Base-by-base conservation (phyloP, 495 filamentous ascomycete genomes). In the Lineolata rhizophorae region DNA sequence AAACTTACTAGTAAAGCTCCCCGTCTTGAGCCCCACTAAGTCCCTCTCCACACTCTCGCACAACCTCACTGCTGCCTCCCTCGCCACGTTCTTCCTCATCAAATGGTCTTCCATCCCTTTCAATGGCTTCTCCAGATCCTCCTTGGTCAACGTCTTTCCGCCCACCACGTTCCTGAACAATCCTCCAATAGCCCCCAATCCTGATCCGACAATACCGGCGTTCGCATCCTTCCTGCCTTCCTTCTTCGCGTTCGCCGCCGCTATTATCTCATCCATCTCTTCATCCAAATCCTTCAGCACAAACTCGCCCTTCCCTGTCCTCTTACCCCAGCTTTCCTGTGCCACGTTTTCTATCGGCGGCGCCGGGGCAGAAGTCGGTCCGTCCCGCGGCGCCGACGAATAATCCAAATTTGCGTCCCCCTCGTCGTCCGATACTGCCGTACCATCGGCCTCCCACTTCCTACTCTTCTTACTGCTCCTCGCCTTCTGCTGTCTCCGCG, bases 71-170 rank as follows among this genome's bases (percentile, higher is more conserved):
- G 87, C 90, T 19, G 87, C 87, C 57, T 94, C 85, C 25, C 77
- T 73, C 5, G 87, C 90, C 28, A 97, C 84, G 44, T 97, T 97
- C 62, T 97, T 97, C 52, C 74, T 76, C 28, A 94, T 51, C 3
- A 97, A 62, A 54, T 95, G 90, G 32, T 91, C 82, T 39, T 91
- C 79, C 87, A 97, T 95, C 4, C 72, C 77, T 48, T 81, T 81
- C 57, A 97, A 68, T 5, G 87, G 76, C 50, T 90, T 92, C 29
- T 80, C 73, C 13, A 97, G 58, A 41, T 94, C 83, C 25, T 72
- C 61, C 43, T 82, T 77, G 0, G 81, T 90, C 44, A 97, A 53
- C 3, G 73, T 72, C 55, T 93, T 93, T 14, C 90, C 87, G 27
- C 87, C 87, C 4, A 97, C 74, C 30, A 95, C 74, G 46, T 92